Conservation (phyloP, 805 yeast genomes). For the Pichia exigua region DNA sequence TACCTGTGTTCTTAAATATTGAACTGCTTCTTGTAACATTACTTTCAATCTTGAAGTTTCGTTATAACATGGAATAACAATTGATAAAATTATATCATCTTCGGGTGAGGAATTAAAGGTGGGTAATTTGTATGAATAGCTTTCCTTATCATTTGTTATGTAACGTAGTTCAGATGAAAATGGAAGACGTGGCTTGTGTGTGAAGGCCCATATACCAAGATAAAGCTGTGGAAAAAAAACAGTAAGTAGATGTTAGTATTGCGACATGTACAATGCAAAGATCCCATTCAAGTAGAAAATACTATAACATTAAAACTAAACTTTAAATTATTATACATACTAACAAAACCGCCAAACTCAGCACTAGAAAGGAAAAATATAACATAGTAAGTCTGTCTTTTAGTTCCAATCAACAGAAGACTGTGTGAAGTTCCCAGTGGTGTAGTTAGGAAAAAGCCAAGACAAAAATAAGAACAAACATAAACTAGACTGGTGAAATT, state of each 20-base stretch:
- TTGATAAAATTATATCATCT: slow-evolving; percentile 50
- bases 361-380: not conserved
- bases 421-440: not conserved
- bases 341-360: not conserved
- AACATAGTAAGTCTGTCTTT: not conserved
- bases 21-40: slow-evolving; percentile 67
- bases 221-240: not conserved
- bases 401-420: not conserved
- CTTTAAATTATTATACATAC: not conserved
- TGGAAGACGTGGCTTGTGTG: slow-evolving; percentile 59
- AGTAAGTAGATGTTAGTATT: slow-evolving; percentile 1
- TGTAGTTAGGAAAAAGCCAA: not conserved
- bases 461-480: not conserved
- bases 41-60: slow-evolving; percentile 64
- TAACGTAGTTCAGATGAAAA: slow-evolving; percentile 46
- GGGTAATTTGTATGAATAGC: slow-evolving; percentile 28
- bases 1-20: slow-evolving; percentile 32
- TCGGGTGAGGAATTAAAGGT: slow-evolving; percentile 25
- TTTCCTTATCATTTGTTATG: slow-evolving; percentile 36
- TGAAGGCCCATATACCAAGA: slow-evolving; percentile 33
- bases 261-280: not conserved
- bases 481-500: not conserved
- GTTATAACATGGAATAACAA: slow-evolving; percentile 91
- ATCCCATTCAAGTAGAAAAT: not conserved
- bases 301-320: not conserved